Evolutionary conservation across 2,329 filamentous ascomycete genomes (phyloP), one percentile per base, ranked within the genome.

Genomic region (Fusarium sororula): DNA sequence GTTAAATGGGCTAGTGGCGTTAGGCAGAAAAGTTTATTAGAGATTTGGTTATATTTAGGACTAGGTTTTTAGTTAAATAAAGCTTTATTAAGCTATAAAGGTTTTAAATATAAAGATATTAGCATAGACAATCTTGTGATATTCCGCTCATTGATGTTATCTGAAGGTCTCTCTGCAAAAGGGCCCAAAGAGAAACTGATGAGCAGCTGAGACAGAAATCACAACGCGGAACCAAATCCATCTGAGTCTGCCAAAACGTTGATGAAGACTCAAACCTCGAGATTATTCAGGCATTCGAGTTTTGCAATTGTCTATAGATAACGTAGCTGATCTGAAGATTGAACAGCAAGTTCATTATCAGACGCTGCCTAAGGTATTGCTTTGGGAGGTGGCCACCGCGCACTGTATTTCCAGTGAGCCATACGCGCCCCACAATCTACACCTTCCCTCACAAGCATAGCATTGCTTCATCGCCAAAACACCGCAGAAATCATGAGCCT

Each of bases 131-230:
- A 7, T 48, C 6, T 12, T 18, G 3, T 7, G 15, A 17, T 42
- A 15, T 4, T 14, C 9, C 5, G 22, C 13, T n/a, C 13, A 8
- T n/a, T 41, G 39, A n/a, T 20, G 20, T 41, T 20, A 22, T 41
- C 14, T 41, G 20, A 14, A 14, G 7, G 20, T 22, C 18, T 13
- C 12, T 7, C 0, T 12, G 2, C 18, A 20, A 20, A 12, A 32
- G 1, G 18, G 10, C 17, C 10, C 18, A 20, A 12, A 38, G 1
- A 20, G 10, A 38, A 20, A 0, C 10, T 3, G 15, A 37, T 14
- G 32, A 32, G 32, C 32, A 11, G 28, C 32, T 14, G 32, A 3
- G 6, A 2, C 32, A 32, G 14, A 32, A 22, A 41, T 41, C 38
- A 22, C 13, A 41, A 13, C 20, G 12, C 4, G 20, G 12, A 41